Base-by-base conservation (phyloP, 2,329 filamentous ascomycete species). In the Aureobasidium mangrovei region DNA sequence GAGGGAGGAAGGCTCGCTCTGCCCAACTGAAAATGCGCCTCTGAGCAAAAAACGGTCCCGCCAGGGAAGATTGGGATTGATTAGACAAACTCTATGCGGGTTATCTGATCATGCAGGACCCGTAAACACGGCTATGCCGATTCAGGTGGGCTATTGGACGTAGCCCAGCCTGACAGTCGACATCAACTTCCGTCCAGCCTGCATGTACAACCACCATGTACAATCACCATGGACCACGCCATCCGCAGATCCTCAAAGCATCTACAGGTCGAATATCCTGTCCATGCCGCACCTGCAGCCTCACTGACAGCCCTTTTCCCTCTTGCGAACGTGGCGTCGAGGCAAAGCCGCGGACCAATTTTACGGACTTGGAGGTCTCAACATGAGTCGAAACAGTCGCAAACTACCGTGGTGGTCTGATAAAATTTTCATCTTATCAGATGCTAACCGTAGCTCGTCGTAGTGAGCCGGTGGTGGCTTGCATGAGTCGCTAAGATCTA, bases 21-120 rank as follows among this genome's bases (percentile, higher is more conserved):
- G 48, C 18, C 8, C 38, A 35, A 36, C 24, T 28, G 39, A 18
- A 44, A 38, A 44, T 18, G 26, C 39, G 39, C 39, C 40, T 42
- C 31, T 3, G 7, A 24, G 38, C 18, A 35, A 44, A 53, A 53
- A 42, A 52, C n/a, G 39, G 47, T 7, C 39, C 40, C 18, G 26
- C 48, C 49, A 53, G 40, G 49, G 39, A 44, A 53, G 49, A 53
- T 53, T 53, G 40, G 49, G 49, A 53, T 53, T 39, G 49, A 53
- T 53, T 36, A 53, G 49, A 53, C 24, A 27, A n/a, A 27, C 38
- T 38, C 40, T 24, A 43, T 26, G 39, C 24, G 8, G 24, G 38
- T 53, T 38, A 53, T 53, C 49, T 27, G 49, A 53, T 44, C 39
- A 6, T 38, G 35, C 47, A 53, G 49, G 31, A 26, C 44, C 32